Conservation (phyloP, 495 filamentous ascomycete species). For the Chaetomium tenue region DNA sequence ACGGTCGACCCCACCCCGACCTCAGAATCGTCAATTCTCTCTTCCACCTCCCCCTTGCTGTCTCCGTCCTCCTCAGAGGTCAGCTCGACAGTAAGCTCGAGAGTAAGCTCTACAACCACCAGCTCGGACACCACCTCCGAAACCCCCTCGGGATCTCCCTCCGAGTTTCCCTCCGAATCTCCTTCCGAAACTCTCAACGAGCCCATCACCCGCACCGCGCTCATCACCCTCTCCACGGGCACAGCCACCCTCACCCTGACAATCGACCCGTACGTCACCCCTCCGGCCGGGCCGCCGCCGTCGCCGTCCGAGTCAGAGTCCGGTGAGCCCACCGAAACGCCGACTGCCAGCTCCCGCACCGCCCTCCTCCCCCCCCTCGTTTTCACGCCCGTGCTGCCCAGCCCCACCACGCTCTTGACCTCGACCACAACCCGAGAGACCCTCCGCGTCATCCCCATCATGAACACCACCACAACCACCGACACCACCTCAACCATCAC, state of each 20-base stretch:
- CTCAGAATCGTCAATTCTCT: not conserved
- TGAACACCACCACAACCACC: not conserved
- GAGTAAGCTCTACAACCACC: not conserved
- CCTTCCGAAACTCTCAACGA: not conserved
- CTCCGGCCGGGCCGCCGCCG: no score
- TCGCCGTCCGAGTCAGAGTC: not conserved
- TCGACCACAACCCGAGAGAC: not conserved
- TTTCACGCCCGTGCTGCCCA: not conserved
- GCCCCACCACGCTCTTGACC: not conserved
- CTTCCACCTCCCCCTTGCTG: constrained; percentile 3
- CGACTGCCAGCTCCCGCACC: not conserved
- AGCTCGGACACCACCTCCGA: not conserved
- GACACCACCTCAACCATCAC: not conserved
- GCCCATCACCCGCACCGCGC: constrained; percentile 21
- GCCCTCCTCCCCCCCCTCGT: not conserved
- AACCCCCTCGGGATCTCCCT: not conserved
- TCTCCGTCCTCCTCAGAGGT: not conserved
- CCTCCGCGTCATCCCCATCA: constrained; percentile 8
- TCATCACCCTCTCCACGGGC: not conserved
- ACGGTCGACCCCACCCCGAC: constrained; percentile 14
- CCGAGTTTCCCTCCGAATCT: not conserved
- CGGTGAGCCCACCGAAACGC: not conserved
- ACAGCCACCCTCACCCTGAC: constrained; percentile 18
- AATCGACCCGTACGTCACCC: constrained; percentile 4
- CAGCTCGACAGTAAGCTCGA: not conserved